phyloP scores from a whole-genome alignment of 164 flowering plant genomes.

The Magnolia kwangsiensis region DNA sequence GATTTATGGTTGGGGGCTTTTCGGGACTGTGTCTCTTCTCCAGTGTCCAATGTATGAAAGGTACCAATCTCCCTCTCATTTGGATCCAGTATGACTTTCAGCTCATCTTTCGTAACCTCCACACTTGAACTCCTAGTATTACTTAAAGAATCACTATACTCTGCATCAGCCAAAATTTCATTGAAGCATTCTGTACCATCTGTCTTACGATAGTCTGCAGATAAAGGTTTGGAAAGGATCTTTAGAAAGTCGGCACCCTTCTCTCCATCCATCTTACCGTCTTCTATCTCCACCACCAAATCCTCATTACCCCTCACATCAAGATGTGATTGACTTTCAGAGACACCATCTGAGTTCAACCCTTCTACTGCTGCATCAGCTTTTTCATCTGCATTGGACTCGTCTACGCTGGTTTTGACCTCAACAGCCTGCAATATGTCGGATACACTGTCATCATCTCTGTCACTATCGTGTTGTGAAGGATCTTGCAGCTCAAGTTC shows the following conservation, averaged over 20 bases:
- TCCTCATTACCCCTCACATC: conserved; percentile 13
- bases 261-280: conserved; percentile 9
- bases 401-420: not conserved
- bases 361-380: not conserved
- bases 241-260: conserved; percentile 5
- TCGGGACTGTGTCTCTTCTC: conserved; percentile 16
- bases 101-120: conserved; percentile 9
- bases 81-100: conserved; percentile 9
- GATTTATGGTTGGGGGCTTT: conserved; percentile 14
- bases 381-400: not conserved
- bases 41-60: not conserved
- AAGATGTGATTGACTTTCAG: not conserved
- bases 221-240: conserved; percentile 2
- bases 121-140: conserved; percentile 7
- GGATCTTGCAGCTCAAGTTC: conserved; percentile 36
- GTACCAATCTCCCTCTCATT: conserved; percentile 5
- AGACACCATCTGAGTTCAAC: not conserved
- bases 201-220: conserved; percentile 10
- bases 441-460: conserved; percentile 15
- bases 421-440: not conserved
- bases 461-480: conserved; percentile 16
- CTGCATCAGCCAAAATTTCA: conserved; percentile 11
- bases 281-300: conserved; percentile 10
- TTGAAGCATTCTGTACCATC: conserved; percentile 10
- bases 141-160: conserved; percentile 16